Evolutionary conservation across 2,329 filamentous ascomycete species (phyloP), one percentile per base, ranked within the genome.

Genomic region (Verticillium klebahnii): DNA sequence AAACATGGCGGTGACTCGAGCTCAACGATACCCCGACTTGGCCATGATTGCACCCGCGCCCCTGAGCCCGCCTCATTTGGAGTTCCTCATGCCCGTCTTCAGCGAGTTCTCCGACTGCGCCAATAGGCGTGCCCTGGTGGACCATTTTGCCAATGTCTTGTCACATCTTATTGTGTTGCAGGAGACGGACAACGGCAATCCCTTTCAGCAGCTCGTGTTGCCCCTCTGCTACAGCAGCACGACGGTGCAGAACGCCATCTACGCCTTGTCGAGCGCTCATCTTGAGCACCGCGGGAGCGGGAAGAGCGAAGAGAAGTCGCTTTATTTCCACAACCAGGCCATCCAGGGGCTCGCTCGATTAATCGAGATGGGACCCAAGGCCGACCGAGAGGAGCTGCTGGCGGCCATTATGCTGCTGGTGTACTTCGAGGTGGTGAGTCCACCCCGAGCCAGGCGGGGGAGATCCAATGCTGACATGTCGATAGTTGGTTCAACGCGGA

Each of bases 201-300:
- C 85, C 0, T 88, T 88, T 67, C 83, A 86, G 66, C 84, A 87
- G 67, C 75, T 88, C 15, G 82, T 88, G 9, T 73, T 88, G n/a
- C 86, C 86, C 2, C 75, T 89, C 45, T 85, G 83, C 2, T 77
- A 81, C 57, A 76, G 71, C 54, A 85, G 83, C 68, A 76, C 77
- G 0, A 81, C 85, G 1, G 82, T 97, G 4, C 90, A 91, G 73
- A 92, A 95, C 70, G 92, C 93, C 11, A 89, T 97, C 63, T 93
- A 91, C 62, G 92, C 93, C 0, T 78, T 97, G 8, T 86, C 92
- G 0, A 91, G 90, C 61, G 94, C 93, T 62, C 95, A 97, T 71
- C 78, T 96, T 62, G 90, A 94, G 66, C 92, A 85, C 57, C 76
- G 84, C 31, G 64, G 64, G 4, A 75, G 85, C 6, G 74, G 80